Evolutionary conservation across 805 yeast species (phyloP).

Genomic region (Saturnispora dispora): DNA sequence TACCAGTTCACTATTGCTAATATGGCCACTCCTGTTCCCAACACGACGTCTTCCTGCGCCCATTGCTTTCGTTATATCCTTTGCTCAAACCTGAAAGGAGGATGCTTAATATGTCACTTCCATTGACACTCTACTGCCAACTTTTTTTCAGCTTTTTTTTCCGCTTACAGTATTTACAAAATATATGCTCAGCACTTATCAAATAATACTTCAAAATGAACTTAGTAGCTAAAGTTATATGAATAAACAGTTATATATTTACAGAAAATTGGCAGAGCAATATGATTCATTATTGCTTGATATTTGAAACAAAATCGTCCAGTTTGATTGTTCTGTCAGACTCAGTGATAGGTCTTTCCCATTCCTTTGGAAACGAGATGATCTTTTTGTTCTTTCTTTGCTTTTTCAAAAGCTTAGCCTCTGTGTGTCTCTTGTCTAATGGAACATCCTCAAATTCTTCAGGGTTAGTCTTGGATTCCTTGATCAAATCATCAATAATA

Average conservation of each 20-base stretch:
- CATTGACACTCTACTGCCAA: background rate
- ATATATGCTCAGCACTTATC: background rate
- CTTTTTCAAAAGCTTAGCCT: slow-evolving; percentile 33
- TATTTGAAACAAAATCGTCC: slow-evolving; percentile 4
- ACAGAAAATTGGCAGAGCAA: background rate
- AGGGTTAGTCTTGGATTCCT: slow-evolving; percentile 51
- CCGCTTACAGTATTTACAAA: background rate
- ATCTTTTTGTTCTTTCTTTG: slow-evolving; percentile 33
- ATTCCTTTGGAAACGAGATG: slow-evolving; percentile 60
- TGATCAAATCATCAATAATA: slow-evolving; percentile 49
- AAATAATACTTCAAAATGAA: background rate
- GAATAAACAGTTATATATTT: background rate
- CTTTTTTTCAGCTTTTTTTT: background rate
- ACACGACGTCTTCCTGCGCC: background rate
- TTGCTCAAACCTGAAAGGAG: background rate
- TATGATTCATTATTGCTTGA: background rate
- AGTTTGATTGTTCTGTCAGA: slow-evolving; percentile 37
- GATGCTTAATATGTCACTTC: background rate
- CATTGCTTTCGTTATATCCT: background rate
- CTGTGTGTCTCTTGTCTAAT: slow-evolving; percentile 63
- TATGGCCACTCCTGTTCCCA: background rate
- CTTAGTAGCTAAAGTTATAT: background rate
- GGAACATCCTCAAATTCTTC: slow-evolving; percentile 73
- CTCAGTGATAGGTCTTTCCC: slow-evolving; percentile 72
- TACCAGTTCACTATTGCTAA: background rate